Evolutionary conservation across 306 rosid genomes (phyloP).

Genomic region (Purshia tridentata): DNA sequence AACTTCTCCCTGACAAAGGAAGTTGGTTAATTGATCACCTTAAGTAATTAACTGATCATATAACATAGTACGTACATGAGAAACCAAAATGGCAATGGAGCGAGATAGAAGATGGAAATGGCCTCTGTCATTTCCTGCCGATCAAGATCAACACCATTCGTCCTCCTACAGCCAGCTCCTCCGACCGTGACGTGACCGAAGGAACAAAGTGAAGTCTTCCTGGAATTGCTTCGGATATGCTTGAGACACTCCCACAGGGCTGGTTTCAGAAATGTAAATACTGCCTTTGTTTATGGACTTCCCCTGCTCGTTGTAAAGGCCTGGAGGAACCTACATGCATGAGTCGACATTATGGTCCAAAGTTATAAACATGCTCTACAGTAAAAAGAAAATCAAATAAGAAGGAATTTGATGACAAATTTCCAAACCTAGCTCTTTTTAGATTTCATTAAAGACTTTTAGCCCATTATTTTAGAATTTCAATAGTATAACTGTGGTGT

Average conservation of each 20-base stretch:
- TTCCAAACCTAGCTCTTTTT: too few relatives aligned
- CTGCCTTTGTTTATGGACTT: constrained; percentile 62
- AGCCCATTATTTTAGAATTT: too few relatives aligned
- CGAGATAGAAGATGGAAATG: constrained; percentile 64
- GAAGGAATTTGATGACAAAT: background rate
- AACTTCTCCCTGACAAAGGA: constrained; percentile 82
- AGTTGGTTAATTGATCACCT: too few relatives aligned
- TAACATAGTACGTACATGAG: too few relatives aligned
- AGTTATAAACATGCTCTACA: background rate
- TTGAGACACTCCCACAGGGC: constrained; percentile 57
- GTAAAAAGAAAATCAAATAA: background rate
- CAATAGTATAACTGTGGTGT: too few relatives aligned
- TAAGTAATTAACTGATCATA: too few relatives aligned
- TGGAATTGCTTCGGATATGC: constrained; percentile 74
- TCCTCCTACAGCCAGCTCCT: constrained; percentile 70
- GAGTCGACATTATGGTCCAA: background rate
- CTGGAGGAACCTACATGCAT: constrained; percentile 72
- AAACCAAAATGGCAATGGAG: constrained; percentile 56
- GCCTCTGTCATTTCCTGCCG: constrained; percentile 84
- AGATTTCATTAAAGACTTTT: too few relatives aligned
- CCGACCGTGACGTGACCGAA: constrained; percentile 58
- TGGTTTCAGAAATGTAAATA: constrained; percentile 62
- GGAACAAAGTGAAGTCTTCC: constrained; percentile 66
- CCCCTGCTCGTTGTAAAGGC: constrained; percentile 48
- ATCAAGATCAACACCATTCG: constrained; percentile 70